Percentiles rank a stretch among this genome's conserved stretches.
Evolutionary conservation across 2,329 filamentous ascomycete genomes (phyloP).

Genomic region (Penicillium sp.): DNA sequence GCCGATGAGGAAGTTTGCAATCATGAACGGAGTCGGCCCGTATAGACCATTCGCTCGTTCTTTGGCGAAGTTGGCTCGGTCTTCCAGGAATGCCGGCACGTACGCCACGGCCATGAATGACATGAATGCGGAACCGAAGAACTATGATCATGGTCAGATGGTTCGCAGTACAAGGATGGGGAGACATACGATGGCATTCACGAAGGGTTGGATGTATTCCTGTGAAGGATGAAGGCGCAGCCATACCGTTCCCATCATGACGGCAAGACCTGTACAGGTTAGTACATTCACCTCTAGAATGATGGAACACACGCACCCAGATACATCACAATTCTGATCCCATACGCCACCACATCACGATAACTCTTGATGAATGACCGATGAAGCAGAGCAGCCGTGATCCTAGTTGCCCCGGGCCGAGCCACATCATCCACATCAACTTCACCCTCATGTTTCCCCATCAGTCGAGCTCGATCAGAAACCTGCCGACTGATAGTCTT

Average conservation of each 20-base stretch:
- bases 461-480: conserved; percentile 14
- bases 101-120: conserved; percentile 85
- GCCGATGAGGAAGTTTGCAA: conserved; percentile 82
- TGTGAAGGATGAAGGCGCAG: conserved; percentile 71
- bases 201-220: conserved; percentile 76
- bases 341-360: conserved; percentile 82
- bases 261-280: conserved; percentile 62
- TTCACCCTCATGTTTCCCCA: conserved; percentile 31
- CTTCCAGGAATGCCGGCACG: conserved; percentile 81
- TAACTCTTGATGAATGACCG: conserved; percentile 82
- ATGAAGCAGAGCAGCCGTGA: conserved; percentile 71
- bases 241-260: conserved; percentile 91
- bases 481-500: conserved; percentile 35
- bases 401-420: conserved; percentile 51
- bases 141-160: conserved; percentile 38
- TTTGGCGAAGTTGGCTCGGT: conserved; percentile 72
- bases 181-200: conserved; percentile 70
- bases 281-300: too few relatives aligned
- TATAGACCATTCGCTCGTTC: conserved; percentile 83
- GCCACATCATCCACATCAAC: conserved; percentile 23
- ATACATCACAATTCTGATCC: conserved; percentile 83
- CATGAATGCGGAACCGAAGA: conserved; percentile 76
- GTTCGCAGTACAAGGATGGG: neutral
- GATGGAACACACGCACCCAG: conserved; percentile 54
- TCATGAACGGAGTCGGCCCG: conserved; percentile 70